phyloP scores from a whole-genome alignment of 1,284 basidiomycete genomes.

The Naganishia albida region DNA sequence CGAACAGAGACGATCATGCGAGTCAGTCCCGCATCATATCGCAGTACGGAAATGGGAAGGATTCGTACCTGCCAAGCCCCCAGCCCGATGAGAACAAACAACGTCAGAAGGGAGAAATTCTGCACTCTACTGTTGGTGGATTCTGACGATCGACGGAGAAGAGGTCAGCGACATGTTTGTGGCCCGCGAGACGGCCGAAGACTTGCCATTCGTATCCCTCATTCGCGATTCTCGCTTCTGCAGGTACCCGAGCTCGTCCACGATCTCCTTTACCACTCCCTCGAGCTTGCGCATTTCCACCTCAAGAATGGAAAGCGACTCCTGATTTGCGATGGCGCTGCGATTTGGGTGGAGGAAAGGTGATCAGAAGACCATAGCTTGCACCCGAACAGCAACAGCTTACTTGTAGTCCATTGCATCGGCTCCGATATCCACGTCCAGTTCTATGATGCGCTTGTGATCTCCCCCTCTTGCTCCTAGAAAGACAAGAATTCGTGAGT shows the following conservation, averaged over 20 bases:
- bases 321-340: conserved; percentile 97
- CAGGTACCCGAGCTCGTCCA: conserved; percentile 91
- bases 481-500: not conserved
- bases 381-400: conserved; percentile 43
- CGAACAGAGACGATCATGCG: not conserved
- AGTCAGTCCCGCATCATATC: too few relatives aligned
- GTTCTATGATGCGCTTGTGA: conserved; percentile 71
- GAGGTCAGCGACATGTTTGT: not conserved
- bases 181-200: not conserved
- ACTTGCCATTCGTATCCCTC: conserved; percentile 84
- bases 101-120: conserved; percentile 87
- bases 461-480: conserved; percentile 54
- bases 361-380: not conserved
- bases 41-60: conserved; percentile 39
- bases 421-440: conserved; percentile 96
- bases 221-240: conserved; percentile 86
- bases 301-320: conserved; percentile 91
- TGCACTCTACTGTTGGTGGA: conserved; percentile 90
- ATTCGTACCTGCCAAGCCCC: conserved; percentile 82
- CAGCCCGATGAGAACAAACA: conserved; percentile 74
- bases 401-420: conserved; percentile 99
- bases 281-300: conserved; percentile 98
- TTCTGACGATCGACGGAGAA: conserved; percentile 58
- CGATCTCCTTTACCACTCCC: conserved; percentile 88
- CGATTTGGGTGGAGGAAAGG: not conserved